Percentiles rank a stretch among this genome's conserved stretches.
Evolutionary conservation across 2,329 filamentous ascomycete genomes (phyloP).

Genomic region (Aspergillus awamori): DNA sequence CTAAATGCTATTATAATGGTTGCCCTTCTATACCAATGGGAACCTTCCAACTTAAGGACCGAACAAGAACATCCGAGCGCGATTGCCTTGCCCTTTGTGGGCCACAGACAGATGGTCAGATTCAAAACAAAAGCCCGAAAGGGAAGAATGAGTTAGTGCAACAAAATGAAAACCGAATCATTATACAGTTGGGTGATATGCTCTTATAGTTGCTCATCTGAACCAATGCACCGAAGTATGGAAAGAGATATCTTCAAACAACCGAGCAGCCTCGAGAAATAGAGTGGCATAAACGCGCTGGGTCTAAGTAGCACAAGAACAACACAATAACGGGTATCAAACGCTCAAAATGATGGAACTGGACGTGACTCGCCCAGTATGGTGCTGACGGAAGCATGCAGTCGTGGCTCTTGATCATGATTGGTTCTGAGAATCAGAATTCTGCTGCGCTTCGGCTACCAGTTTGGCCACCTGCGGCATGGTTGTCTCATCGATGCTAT

Average conservation of each 20-base stretch:
- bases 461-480: constrained; percentile 27
- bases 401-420: constrained; percentile 9
- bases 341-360: constrained; percentile 22
- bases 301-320: constrained; percentile 16
- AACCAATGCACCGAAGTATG: constrained; percentile 7
- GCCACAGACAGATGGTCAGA: too few relatives aligned
- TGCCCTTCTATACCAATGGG: neutral
- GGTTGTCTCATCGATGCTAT: constrained; percentile 65
- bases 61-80: neutral
- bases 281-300: constrained; percentile 8
- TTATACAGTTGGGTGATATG: neutral
- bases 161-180: neutral
- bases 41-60: neutral
- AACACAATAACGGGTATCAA: constrained; percentile 27
- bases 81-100: too few relatives aligned
- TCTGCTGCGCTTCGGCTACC: neutral
- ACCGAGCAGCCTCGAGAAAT: constrained; percentile 11
- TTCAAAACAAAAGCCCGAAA: neutral
- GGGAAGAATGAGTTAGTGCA: neutral
- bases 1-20: neutral
- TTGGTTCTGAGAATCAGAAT: neutral
- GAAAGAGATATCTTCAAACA: constrained; percentile 11
- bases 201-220: neutral
- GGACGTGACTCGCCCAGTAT: constrained; percentile 5
- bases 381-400: constrained; percentile 13